These are phyloP conservation scores for Sphaceloma murrayae DNA, from an alignment of 2,329 filamentous ascomycete genomes.

Conservation along the genomic window DNA sequence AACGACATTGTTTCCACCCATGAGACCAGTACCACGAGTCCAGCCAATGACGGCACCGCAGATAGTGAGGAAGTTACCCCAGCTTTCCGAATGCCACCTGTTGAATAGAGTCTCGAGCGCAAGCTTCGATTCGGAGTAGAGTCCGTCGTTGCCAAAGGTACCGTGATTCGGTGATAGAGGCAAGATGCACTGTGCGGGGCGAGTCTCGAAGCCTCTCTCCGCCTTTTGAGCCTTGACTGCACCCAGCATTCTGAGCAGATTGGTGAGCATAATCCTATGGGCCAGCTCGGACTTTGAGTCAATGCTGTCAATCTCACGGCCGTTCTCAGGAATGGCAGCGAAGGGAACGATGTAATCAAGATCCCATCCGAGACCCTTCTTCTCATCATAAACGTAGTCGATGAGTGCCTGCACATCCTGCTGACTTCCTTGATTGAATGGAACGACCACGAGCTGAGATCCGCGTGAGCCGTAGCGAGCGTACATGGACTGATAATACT, in stretches of 20 bases:
- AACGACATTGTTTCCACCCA: constrained; percentile 96
- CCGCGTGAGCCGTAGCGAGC: constrained; percentile 85
- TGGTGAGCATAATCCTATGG: constrained; percentile 98
- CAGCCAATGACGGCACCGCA: constrained; percentile 98
- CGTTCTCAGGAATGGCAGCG: constrained; percentile 94
- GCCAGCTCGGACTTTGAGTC: constrained; percentile 97
- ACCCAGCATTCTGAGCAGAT: constrained; percentile 83
- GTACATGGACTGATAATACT: constrained; percentile 99
- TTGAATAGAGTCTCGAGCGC: constrained; percentile 96
- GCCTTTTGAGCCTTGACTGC: constrained; percentile 85
- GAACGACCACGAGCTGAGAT: constrained; percentile 93
- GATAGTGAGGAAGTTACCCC: constrained; percentile 95
- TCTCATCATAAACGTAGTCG: constrained; percentile 92
- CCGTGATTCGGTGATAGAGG: constrained; percentile 96
- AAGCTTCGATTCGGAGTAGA: constrained; percentile 97
- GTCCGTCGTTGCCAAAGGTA: constrained; percentile 93
- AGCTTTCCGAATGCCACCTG: constrained; percentile 94
- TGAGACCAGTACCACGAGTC: constrained; percentile 96
- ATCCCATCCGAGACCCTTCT: constrained; percentile 96
- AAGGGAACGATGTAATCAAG: constrained; percentile 94
- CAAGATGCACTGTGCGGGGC: constrained; percentile 90
- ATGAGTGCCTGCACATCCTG: constrained; percentile 92
- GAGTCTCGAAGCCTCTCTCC: constrained; percentile 79
- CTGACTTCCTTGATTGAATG: constrained; percentile 98
- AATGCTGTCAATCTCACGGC: constrained; percentile 90